Conservation (phyloP, 1,284 basidiomycete species). For the Coniferiporia sulphurascens region DNA sequence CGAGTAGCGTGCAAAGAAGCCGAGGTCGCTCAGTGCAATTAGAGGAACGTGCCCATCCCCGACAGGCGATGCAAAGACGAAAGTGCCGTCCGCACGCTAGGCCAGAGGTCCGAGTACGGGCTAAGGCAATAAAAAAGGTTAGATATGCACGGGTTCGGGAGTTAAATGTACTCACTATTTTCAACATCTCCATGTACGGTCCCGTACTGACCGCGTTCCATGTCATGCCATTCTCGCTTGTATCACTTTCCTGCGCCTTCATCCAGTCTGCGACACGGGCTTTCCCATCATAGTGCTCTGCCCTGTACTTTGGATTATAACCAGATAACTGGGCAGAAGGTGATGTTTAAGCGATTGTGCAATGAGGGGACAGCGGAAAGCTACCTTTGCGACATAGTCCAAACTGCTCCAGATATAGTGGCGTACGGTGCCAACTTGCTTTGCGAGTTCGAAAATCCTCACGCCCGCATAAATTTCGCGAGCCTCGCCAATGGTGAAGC, state of each 20-base stretch:
- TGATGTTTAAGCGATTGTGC: too few relatives aligned
- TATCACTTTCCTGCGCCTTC: slow-evolving; percentile 35
- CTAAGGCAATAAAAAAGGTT: too few relatives aligned
- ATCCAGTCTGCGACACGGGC: slow-evolving; percentile 41
- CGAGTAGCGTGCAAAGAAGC: slow-evolving; percentile 42
- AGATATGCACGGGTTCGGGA: too few relatives aligned
- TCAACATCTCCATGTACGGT: slow-evolving; percentile 42
- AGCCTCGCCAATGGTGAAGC: slow-evolving; percentile 41
- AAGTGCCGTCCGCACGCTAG: slow-evolving; percentile 36
- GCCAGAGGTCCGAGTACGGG: too few relatives aligned
- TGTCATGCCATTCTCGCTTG: slow-evolving; percentile 34
- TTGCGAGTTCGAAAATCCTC: slow-evolving; percentile 43
- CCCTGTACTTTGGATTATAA: slow-evolving; percentile 22
- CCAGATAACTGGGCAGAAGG: too few relatives aligned
- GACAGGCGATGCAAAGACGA: slow-evolving; percentile 39
- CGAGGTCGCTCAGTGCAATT: slow-evolving; percentile 40
- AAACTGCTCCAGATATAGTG: slow-evolving; percentile 47
- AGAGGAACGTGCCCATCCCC: slow-evolving; percentile 37
- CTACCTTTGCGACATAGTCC: slow-evolving; percentile 24
- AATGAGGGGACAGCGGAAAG: too few relatives aligned
- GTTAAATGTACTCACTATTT: slow-evolving; percentile 24
- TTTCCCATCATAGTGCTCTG: slow-evolving; percentile 40
- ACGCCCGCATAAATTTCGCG: slow-evolving; percentile 39
- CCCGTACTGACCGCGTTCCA: slow-evolving; percentile 38
- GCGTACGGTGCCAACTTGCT: slow-evolving; percentile 32